Percentiles rank a stretch among this genome's conserved stretches.
These are phyloP conservation scores for Physcomitrium patens DNA, from an alignment of 225 moss, liverwort and hornwort genomes.

Conservation along the genomic window DNA sequence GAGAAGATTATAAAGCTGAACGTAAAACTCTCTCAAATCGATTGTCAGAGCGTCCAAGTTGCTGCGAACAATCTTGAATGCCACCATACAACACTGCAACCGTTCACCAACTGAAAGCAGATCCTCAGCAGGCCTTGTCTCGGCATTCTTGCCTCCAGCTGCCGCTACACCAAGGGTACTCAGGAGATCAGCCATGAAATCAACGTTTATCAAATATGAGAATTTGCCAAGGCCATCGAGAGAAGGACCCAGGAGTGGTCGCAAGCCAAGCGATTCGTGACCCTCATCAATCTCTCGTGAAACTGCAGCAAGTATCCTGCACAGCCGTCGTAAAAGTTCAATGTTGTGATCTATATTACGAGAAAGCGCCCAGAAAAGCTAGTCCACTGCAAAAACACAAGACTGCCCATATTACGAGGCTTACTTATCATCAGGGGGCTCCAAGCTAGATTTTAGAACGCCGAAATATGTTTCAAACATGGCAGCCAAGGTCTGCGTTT, in stretches of 20 bases:
- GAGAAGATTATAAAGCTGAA: slow-evolving; percentile 87
- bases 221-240: slow-evolving; percentile 92
- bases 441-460: slow-evolving; percentile 81
- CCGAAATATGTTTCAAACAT: slow-evolving; percentile 98
- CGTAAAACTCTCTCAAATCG: slow-evolving; percentile 92
- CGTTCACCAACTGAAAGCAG: slow-evolving; percentile 77
- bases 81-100: slow-evolving; percentile 95
- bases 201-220: slow-evolving; percentile 92
- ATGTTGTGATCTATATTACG: background rate
- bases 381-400: background rate
- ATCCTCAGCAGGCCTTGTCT: slow-evolving; percentile 49
- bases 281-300: slow-evolving; percentile 59
- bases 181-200: slow-evolving; percentile 95
- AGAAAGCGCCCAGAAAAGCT: background rate
- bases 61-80: slow-evolving; percentile 88
- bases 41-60: slow-evolving; percentile 97
- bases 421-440: slow-evolving; percentile 80
- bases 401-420: slow-evolving; percentile 10
- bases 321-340: slow-evolving; percentile 27
- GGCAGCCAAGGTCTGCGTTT: slow-evolving; percentile 81
- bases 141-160: slow-evolving; percentile 59
- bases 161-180: slow-evolving; percentile 80
- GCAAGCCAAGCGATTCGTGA: slow-evolving; percentile 53
- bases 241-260: slow-evolving; percentile 76
- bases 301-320: slow-evolving; percentile 59